Percentiles rank a stretch among this genome's conserved stretches.
Conservation (phyloP, 2,329 filamentous ascomycete species). For the Claviceps arundinis region DNA sequence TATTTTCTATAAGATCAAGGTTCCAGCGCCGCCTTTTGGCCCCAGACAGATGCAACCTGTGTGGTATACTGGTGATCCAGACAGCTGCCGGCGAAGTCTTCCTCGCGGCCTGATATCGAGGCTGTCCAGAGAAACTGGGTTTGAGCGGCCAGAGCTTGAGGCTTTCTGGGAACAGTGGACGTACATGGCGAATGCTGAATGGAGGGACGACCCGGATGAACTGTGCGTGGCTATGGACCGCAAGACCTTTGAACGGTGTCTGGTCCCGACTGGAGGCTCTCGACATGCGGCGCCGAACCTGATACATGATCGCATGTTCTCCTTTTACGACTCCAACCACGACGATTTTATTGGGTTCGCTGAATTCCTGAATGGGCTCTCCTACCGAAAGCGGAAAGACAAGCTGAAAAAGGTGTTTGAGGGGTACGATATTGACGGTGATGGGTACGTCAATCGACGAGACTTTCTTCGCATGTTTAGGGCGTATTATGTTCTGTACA, state of each 20-base stretch:
- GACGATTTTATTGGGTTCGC: conserved; percentile 85
- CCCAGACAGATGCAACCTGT: conserved; percentile 68
- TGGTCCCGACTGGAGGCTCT: conserved; percentile 73
- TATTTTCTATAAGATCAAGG: conserved; percentile 89
- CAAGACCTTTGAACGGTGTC: conserved; percentile 81
- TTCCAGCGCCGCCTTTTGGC: conserved; percentile 76
- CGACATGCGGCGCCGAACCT: conserved; percentile 71
- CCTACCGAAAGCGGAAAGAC: conserved; percentile 54
- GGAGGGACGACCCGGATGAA: conserved; percentile 65
- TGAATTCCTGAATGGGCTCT: conserved; percentile 77
- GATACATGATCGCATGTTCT: conserved; percentile 92
- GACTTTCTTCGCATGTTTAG: conserved; percentile 88
- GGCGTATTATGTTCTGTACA: conserved; percentile 82
- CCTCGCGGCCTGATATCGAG: conserved; percentile 53
- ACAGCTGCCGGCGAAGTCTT: conserved; percentile 54
- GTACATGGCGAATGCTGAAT: conserved; percentile 79
- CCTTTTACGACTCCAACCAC: conserved; percentile 85
- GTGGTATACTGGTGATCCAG: conserved; percentile 81
- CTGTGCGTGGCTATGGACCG: conserved; percentile 78
- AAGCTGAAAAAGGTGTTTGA: conserved; percentile 65
- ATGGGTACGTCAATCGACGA: conserved; percentile 72
- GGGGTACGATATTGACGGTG: conserved; percentile 80
- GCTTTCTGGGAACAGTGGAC: conserved; percentile 96
- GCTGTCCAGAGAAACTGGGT: conserved; percentile 57
- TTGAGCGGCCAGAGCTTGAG: conserved; percentile 79